These are phyloP conservation scores for Aspergillus asperescens DNA, from an alignment of 495 filamentous ascomycete genomes.

Conservation along the genomic window DNA sequence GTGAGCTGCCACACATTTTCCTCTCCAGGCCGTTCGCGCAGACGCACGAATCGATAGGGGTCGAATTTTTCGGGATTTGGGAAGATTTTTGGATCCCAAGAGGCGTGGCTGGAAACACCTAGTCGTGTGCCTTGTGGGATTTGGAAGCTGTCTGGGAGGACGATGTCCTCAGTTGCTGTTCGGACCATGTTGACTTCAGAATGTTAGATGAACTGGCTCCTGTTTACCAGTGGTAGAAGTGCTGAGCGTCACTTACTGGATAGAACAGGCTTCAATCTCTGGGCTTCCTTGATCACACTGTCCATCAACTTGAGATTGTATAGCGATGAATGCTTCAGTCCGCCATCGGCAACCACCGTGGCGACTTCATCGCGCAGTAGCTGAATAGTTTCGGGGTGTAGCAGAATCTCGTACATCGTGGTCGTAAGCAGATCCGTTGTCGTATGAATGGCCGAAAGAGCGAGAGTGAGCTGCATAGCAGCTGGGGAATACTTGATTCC, in stretches of 20 bases:
- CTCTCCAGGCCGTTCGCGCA: slow-evolving; percentile 28
- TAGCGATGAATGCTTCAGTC: slow-evolving; percentile 35
- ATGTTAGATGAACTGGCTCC: not conserved
- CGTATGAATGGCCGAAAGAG: slow-evolving; percentile 30
- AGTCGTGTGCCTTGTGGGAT: slow-evolving; percentile 23
- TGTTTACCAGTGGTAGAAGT: not conserved
- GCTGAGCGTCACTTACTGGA: slow-evolving; percentile 22
- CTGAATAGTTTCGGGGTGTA: slow-evolving; percentile 28
- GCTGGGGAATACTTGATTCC: slow-evolving; percentile 17
- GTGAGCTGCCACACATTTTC: slow-evolving; percentile 35
- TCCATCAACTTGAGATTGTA: slow-evolving; percentile 43
- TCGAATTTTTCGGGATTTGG: slow-evolving; percentile 38
- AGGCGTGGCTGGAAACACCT: slow-evolving; percentile 22
- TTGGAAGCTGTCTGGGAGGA: slow-evolving; percentile 19
- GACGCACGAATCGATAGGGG: slow-evolving; percentile 32
- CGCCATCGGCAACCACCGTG: slow-evolving; percentile 29
- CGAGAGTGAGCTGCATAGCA: slow-evolving; percentile 18
- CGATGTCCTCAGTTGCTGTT: slow-evolving; percentile 20
- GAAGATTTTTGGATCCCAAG: slow-evolving; percentile 35
- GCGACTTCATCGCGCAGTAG: slow-evolving; percentile 37
- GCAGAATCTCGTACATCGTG: slow-evolving; percentile 34
- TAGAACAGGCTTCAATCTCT: slow-evolving; percentile 30
- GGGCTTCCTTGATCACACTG: slow-evolving; percentile 42
- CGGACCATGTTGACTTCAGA: slow-evolving; percentile 34
- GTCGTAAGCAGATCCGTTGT: slow-evolving; percentile 24